phyloP scores from a whole-genome alignment of 768 basidiomycete genomes.

The Lactifluus piperatus region DNA sequence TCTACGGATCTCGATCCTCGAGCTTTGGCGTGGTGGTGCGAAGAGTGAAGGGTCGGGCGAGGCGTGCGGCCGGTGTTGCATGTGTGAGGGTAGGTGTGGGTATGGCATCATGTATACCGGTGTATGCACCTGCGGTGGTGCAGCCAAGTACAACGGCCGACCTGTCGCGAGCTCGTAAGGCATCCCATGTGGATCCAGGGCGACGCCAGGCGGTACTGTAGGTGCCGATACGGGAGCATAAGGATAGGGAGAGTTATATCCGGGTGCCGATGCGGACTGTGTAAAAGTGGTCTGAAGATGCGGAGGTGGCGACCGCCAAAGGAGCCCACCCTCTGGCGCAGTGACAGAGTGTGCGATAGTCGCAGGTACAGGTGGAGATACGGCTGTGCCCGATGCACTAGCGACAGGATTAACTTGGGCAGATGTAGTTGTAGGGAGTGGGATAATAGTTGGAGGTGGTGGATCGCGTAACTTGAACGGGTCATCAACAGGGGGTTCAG shows the following conservation, averaged over 20 bases:
- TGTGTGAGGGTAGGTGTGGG: conserved; percentile 53
- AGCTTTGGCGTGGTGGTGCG: conserved; percentile 60
- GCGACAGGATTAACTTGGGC: conserved; percentile 7
- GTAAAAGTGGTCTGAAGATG: conserved; percentile 39
- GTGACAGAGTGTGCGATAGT: conserved; percentile 3
- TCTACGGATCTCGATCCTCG: conserved; percentile 68
- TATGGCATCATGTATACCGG: conserved; percentile 51
- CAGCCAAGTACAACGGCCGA: conserved; percentile 64
- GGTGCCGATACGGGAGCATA: conserved; percentile 36
- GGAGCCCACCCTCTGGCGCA: conserved; percentile 20
- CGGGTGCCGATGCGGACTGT: conserved; percentile 39
- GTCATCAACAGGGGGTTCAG: conserved; percentile 41
- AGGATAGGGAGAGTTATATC: conserved; percentile 59
- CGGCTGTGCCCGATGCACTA: not conserved
- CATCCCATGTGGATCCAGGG: conserved; percentile 64
- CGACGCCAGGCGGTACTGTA: conserved; percentile 59
- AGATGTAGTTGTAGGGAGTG: conserved; percentile 22
- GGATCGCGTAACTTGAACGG: conserved; percentile 50
- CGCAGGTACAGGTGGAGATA: conserved; percentile 1
- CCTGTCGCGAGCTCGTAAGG: conserved; percentile 80
- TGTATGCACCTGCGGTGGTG: conserved; percentile 22
- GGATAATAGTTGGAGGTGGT: conserved; percentile 33
- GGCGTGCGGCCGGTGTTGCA: conserved; percentile 32
- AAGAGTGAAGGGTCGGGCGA: conserved; percentile 68
- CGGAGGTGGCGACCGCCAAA: conserved; percentile 32